These are phyloP conservation scores for Echria macrotheca DNA, from an alignment of 495 filamentous ascomycete species.

Conservation along the genomic window DNA sequence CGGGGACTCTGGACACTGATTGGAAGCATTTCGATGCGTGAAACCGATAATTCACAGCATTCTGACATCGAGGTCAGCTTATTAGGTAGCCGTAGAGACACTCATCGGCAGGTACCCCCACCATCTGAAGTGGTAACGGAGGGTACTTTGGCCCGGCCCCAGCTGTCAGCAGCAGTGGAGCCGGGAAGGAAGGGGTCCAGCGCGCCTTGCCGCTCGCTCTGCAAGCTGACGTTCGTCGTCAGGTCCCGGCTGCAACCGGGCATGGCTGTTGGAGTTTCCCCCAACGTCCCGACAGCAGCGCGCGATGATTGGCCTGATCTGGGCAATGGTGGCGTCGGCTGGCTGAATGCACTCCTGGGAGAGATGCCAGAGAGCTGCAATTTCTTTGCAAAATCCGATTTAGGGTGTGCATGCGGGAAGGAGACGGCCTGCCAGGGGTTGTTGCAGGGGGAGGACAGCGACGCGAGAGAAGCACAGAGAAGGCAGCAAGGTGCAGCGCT, in stretches of 20 bases:
- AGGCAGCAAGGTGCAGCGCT: not conserved
- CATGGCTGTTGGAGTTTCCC: constrained; percentile 13
- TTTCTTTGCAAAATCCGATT: not conserved
- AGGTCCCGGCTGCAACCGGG: constrained; percentile 3
- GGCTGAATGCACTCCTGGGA: constrained; percentile 19
- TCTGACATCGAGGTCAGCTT: constrained; percentile 4
- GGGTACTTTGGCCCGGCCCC: constrained; percentile 13
- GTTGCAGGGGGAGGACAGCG: not conserved
- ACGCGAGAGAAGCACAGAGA: constrained; percentile 6
- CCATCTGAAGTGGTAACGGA: constrained; percentile 10
- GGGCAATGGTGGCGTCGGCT: constrained; percentile 10
- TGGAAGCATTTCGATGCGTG: not conserved
- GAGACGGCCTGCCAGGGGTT: too few species aligned
- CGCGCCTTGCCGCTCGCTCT: constrained; percentile 9
- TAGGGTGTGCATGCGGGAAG: not conserved
- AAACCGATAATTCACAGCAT: constrained; percentile 1
- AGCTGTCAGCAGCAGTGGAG: constrained; percentile 5
- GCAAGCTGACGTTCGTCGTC: constrained; percentile 22
- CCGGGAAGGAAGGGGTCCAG: not conserved
- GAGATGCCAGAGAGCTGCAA: constrained; percentile 4
- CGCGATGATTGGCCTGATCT: constrained; percentile 15
- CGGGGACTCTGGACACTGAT: too few species aligned
- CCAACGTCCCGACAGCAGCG: constrained; percentile 14
- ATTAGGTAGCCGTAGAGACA: not conserved
- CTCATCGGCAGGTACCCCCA: constrained; percentile 4